These are phyloP conservation scores for Lipomyces anomalus DNA, from an alignment of 805 yeast species.

Conservation along the genomic window DNA sequence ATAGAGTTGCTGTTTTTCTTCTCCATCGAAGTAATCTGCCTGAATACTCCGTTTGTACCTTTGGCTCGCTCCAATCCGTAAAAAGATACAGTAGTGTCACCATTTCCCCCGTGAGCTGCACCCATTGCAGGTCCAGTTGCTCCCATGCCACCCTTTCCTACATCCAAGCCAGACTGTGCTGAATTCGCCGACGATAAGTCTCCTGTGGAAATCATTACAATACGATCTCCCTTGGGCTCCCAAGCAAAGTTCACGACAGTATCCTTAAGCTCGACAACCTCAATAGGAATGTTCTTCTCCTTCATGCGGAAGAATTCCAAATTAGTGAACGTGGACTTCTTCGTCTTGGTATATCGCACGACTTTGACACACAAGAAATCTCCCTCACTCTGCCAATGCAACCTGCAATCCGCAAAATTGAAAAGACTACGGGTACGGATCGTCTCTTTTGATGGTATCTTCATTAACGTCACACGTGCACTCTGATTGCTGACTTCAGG, in stretches of 20 bases:
- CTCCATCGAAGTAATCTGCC: conserved; percentile 50
- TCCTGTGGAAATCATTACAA: conserved; percentile 65
- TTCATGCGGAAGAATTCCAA: conserved; percentile 82
- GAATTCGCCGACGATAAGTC: too few relatives aligned
- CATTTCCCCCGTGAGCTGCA: conserved; percentile 30
- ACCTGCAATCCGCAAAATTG: conserved; percentile 84
- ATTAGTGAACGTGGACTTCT: conserved; percentile 84
- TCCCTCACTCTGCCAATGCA: conserved; percentile 92
- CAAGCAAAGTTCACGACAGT: conserved; percentile 83
- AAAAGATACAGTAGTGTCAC: conserved; percentile 66
- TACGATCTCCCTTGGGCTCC: conserved; percentile 92
- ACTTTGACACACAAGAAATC: conserved; percentile 86
- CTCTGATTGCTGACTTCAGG: conserved; percentile 91
- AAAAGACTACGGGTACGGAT: conserved; percentile 88
- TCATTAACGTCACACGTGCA: conserved; percentile 88
- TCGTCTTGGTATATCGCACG: conserved; percentile 93
- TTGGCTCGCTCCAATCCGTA: conserved; percentile 67
- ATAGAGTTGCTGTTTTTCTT: conserved; percentile 67
- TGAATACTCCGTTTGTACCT: conserved; percentile 53
- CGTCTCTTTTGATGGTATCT: conserved; percentile 74
- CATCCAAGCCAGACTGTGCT: too few relatives aligned
- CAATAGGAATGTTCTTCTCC: conserved; percentile 91
- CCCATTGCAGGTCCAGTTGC: conserved; percentile 3
- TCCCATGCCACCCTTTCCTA: too few relatives aligned
- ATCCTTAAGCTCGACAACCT: conserved; percentile 87